Base-by-base conservation (phyloP, 2,329 filamentous ascomycete species). In the Ceratocystis lukuohia region DNA sequence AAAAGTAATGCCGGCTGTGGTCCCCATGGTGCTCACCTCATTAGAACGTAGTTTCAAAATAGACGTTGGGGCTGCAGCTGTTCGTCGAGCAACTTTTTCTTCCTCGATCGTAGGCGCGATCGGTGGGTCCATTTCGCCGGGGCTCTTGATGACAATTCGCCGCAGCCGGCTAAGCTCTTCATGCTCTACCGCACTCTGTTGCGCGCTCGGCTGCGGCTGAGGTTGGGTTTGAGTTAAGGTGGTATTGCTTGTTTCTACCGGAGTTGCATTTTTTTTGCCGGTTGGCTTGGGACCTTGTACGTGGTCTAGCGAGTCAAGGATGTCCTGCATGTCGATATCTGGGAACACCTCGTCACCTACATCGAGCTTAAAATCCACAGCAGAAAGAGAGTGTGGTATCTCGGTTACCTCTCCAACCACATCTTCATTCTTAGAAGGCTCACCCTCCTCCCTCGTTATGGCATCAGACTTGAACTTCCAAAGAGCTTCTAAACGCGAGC, bases 41-140 rank as follows among this genome's bases (percentile, higher is more conserved):
- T 6, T 30, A 0, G n/a, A 41, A 28, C 1, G 68, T 66, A n/a
- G 64, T 41, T 75, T 76, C 37, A 78, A 62, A 30, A 77, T 77
- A 0, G 76, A 74, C 1, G 72, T 74, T 5, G 74, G 72, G 15
- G 69, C 68, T 3, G 53, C 68, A 2, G 70, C 70, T 62, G 72
- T 73, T 44, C 76, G 71, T 33, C 76, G 73, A 25, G 73, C 72
- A 12, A 70, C 69, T 67, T 76, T 74, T 68, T 78, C 76, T 61
- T 77, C 73, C 59, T 72, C 68, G 41, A 77, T 66, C 0, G 75
- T 75, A n/a, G 71, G 73, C 5, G 73, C 72, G 5, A 68, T 69
- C 8, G 67, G 67, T 3, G 64, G 61, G 1, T 66, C 22, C 37
- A 41, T 46, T 30, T 63, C 50, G 8, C 50, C 22, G 10, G 64